Percentiles rank a stretch among this genome's conserved stretches.
Conservation (phyloP, 441 rosid genomes). For the Dalechampia spathulata region DNA sequence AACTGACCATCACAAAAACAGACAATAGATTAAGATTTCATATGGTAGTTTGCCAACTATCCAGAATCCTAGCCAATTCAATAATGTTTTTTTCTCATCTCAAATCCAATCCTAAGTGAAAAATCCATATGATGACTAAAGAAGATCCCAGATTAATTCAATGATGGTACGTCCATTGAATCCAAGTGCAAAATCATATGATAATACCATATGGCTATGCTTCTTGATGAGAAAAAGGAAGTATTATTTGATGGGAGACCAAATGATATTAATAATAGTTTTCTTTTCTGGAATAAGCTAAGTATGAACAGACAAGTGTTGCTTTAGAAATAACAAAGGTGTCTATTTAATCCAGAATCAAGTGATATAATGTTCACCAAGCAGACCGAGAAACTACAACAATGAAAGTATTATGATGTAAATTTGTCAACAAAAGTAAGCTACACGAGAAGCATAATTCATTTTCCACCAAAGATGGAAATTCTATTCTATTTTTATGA, state of each 20-base stretch:
- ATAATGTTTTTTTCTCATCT: not conserved
- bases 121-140: too few relatives aligned
- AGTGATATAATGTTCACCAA: not conserved
- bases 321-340: not conserved
- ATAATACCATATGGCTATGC: not conserved
- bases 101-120: too few relatives aligned
- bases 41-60: not conserved
- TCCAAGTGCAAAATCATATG: not conserved
- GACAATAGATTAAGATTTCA: not conserved
- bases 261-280: not conserved
- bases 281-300: not conserved
- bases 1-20: not conserved
- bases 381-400: not conserved
- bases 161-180: too few relatives aligned
- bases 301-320: not conserved
- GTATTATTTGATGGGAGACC: not conserved
- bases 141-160: too few relatives aligned
- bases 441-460: not conserved
- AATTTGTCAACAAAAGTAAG: not conserved
- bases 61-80: conserved; percentile 2
- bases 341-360: not conserved
- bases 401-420: too few relatives aligned
- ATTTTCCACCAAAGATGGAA: not conserved
- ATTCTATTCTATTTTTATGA: not conserved
- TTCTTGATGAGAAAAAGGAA: not conserved